Evolutionary conservation across 371 early-diverging fungal species (phyloP), one percentile per base, ranked within the genome.

Genomic region (Mycotypha africana): DNA sequence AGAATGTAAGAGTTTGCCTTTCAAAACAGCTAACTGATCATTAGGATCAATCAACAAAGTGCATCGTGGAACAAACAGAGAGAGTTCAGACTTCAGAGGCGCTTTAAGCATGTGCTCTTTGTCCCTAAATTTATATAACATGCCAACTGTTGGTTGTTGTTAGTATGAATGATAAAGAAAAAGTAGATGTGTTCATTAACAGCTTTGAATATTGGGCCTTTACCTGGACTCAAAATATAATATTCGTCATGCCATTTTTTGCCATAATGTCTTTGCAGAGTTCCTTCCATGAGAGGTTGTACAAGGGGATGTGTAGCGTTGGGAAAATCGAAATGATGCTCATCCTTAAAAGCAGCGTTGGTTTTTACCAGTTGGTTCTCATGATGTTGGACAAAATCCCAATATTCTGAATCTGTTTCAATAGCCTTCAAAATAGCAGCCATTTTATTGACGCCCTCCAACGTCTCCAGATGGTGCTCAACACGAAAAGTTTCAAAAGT

Each of bases 151-250:
- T 30, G 1, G 34, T 19, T 16, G 16, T 7, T 12, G 23, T 3
- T 28, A n/a, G 34, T 23, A 21, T 25, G 20, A 33, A 21, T 22
- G 10, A 24, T 5, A 36, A 4, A 45, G 20, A 23, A 3, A 25
- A 15, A 9, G 19, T 34, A 34, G 10, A 34, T 34, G 15, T 34
- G 15, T 34, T n/a, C 4, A 34, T n/a, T 10, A 8, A 4, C 12
- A 19, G 14, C 2, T 28, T 1, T 10, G 31, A 19, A n/a, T 11
- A 42, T 20, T 31, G n/a, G 2, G 24, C 15, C 4, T 12, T 33
- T 56, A 56, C 58, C 52, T 48, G 58, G 48, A 45, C 52, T 51
- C 15, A 57, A 36, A 6, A 57, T 24, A 36, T 57, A 57, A 21
- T 36, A 57, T 5, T 38, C 40, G 35, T 44, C 31, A 5, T 14